Evolutionary conservation across 805 yeast species (phyloP).

Genomic region (Saccharomyces mikatae): DNA sequence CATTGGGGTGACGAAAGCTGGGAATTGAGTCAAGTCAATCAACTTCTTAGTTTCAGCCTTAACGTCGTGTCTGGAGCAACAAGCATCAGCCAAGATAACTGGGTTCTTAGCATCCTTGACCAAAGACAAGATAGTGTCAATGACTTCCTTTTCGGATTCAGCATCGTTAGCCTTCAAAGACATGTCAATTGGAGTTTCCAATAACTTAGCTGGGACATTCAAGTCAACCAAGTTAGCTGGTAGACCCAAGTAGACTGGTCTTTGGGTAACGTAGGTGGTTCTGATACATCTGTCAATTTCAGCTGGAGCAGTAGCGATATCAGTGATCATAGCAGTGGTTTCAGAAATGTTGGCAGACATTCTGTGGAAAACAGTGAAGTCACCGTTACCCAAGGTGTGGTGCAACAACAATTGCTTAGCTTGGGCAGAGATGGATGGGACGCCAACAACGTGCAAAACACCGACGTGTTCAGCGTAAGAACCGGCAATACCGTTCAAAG

Average conservation of each 20-base stretch:
- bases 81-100: slow-evolving; percentile 74
- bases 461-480: slow-evolving; percentile 87
- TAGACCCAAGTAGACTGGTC: slow-evolving; percentile 76
- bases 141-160: slow-evolving; percentile 57
- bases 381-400: slow-evolving; percentile 80
- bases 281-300: slow-evolving; percentile 69
- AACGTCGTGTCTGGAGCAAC: slow-evolving; percentile 72
- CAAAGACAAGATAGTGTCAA: slow-evolving; percentile 43
- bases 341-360: slow-evolving; percentile 70
- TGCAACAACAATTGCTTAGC: slow-evolving; percentile 66
- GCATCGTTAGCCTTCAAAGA: slow-evolving; percentile 48
- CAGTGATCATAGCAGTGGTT: slow-evolving; percentile 57
- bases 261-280: slow-evolving; percentile 60
- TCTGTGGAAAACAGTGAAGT: slow-evolving; percentile 67
- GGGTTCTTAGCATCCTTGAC: slow-evolving; percentile 59
- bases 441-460: slow-evolving; percentile 76
- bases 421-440: slow-evolving; percentile 69
- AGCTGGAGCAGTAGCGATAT: slow-evolving; percentile 55
- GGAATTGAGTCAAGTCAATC: slow-evolving; percentile 64
- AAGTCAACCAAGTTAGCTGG: slow-evolving; percentile 76
- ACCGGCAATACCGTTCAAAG: slow-evolving; percentile 82
- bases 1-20: slow-evolving; percentile 83
- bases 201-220: slow-evolving; percentile 45
- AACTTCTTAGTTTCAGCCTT: slow-evolving; percentile 54
- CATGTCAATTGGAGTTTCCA: slow-evolving; percentile 60